Evolutionary conservation across 495 filamentous ascomycete species (phyloP), one percentile per base, ranked within the genome.

Genomic region (Xylaria venustula): DNA sequence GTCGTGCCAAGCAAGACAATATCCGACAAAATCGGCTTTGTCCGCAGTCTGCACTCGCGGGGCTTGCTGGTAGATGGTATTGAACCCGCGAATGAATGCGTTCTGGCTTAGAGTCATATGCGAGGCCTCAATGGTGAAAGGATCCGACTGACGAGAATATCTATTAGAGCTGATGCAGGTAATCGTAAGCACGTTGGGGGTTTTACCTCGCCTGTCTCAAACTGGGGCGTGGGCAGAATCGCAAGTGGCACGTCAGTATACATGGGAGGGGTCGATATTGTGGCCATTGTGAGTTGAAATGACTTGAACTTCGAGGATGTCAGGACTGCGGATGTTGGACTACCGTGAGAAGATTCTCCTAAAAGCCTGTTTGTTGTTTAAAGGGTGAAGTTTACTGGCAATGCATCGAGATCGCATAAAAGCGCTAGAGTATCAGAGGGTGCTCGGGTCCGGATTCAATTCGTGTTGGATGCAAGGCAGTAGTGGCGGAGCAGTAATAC

Each of bases 21-120:
- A 74, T 4, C 64, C 71, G 19, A 76, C 64, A 54, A 77, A 76
- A 40, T 76, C 66, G 7, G 60, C 14, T 36, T 75, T 65, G 51
- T 67, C 64, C 1, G 48, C 42, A 30, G 17, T 23, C 4, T 4
- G 17, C 30, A 70, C 23, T 7, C 62, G 65, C 36, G 67, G 63
- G 11, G 62, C 69, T 46, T 70, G 67, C 15, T 70, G 65, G 42
- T 68, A 68, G 60, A 70, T 70, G 57, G 49, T 68, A 58, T 72
- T 72, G 58, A 68, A 68, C 14, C 70, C 67, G 15, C 63, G 59
- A 32, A 70, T 68, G 37, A 72, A 64, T 1, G 67, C 9, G 50
- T 70, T 72, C 36, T 72, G 70, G 54, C 58, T 64, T 3, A 68
- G 28, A 28, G 54, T 28, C 62, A 65, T 68, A 30, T 62, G 54